Evolutionary conservation across 2,329 filamentous ascomycete genomes (phyloP).

Genomic region (Fusarium torreyae): DNA sequence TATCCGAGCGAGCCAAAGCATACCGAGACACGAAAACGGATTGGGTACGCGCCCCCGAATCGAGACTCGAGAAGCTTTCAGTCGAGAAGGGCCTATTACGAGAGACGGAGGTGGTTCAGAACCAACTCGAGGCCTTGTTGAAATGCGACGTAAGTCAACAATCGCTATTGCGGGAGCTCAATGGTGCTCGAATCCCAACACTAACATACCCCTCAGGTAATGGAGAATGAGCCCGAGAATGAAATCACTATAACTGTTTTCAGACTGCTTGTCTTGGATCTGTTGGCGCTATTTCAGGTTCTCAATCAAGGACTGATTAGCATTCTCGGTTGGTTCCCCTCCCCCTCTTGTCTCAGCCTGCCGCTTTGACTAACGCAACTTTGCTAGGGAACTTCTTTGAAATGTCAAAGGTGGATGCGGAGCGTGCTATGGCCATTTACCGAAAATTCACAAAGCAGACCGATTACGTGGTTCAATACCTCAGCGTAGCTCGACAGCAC

Average conservation of each 20-base stretch:
- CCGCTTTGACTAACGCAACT: conserved; percentile 34
- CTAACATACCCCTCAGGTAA: conserved; percentile 69
- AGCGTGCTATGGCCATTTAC: conserved; percentile 92
- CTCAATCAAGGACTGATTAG: conserved; percentile 98
- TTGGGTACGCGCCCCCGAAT: conserved; percentile 87
- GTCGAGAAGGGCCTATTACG: conserved; percentile 93
- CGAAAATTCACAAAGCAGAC: conserved; percentile 93
- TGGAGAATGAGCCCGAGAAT: conserved; percentile 91
- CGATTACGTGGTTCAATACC: conserved; percentile 90
- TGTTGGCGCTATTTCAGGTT: conserved; percentile 91
- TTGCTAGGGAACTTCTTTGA: conserved; percentile 92
- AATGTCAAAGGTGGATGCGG: conserved; percentile 94
- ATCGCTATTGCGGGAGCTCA: neutral
- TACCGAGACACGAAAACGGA: conserved; percentile 89
- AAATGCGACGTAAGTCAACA: conserved; percentile 83
- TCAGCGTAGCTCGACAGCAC: conserved; percentile 88
- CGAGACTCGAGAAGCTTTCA: conserved; percentile 85
- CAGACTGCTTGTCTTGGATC: conserved; percentile 88
- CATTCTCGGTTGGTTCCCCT: conserved; percentile 79
- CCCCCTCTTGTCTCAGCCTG: conserved; percentile 27
- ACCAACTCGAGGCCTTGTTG: conserved; percentile 86
- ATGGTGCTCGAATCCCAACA: neutral
- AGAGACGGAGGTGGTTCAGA: conserved; percentile 92
- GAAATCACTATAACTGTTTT: conserved; percentile 97
- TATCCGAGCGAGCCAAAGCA: conserved; percentile 84